Base-by-base conservation (phyloP, 257 asterid genomes). In the Datura wrightii region DNA sequence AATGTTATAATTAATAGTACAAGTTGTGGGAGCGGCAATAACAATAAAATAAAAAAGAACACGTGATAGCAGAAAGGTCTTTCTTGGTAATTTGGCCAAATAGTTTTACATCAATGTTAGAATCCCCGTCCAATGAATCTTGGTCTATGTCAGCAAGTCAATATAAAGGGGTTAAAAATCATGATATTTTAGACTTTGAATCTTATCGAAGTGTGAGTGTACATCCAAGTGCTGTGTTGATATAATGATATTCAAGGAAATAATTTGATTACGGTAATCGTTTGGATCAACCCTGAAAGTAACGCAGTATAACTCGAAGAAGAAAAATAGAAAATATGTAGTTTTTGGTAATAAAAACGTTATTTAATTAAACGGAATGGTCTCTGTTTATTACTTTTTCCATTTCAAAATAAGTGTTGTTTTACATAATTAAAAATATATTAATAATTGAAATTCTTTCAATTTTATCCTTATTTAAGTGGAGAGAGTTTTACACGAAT, bases 51-150 rank as follows among this genome's bases (percentile, higher is more conserved):
- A 86, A 46, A 90, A 88, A 88, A 84, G 79, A 86, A 90, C 95
- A 94, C 98, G 97, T 93, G 96, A 82, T 67, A 42, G 80, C n/a
- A 82, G 70, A 85, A 88, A 87, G 85, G 87, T 88, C 87, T 89
- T 87, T 87, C 85, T 11, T 52, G 65, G 69, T 85, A 80, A 87
- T 84, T 56, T 6, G 83, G 86, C 85, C 14, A 79, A 84, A 59
- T 55, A 67, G 84, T 52, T 52, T 46, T 31, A 69, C 41, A 52
- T 31, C 63, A 52, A 50, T 50, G 52, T 76, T 50, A 3, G 79
- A 42, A 44, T 18, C 56, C 56, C 1, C 5, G 82, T 76, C 31
- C 82, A 52, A 31, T 52, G 63, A 50, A 76, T 52, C 10, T 76
- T 76, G 14, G 46, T 76, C 24, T 48, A 74, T 48, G 44, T 24